A percentile compares a stretch with the other conserved stretches of the same genome.
Conservation (phyloP, 129 eudicot genomes). For the Artemisia argyi region DNA sequence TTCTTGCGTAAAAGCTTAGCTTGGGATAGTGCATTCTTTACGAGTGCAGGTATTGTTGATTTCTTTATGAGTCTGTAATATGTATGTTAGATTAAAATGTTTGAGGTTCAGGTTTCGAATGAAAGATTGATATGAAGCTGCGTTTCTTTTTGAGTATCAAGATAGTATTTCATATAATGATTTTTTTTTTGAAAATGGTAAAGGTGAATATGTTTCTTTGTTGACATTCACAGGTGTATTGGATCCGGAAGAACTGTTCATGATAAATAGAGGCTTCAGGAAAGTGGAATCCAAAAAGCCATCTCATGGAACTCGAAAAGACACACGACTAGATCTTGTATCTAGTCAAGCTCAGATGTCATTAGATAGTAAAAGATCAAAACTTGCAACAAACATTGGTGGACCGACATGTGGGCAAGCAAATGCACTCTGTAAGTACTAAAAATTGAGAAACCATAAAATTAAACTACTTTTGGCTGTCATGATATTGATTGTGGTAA, state of each 20-base stretch:
- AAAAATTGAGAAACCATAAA: not conserved
- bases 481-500: not conserved
- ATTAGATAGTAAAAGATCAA: constrained; percentile 17
- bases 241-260: constrained; percentile 57
- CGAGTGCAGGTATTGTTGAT: constrained; percentile 53
- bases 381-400: constrained; percentile 18
- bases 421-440: constrained; percentile 30
- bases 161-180: not conserved
- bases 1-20: constrained; percentile 72
- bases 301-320: constrained; percentile 33
- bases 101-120: not conserved
- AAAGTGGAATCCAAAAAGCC: constrained; percentile 22
- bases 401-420: constrained; percentile 26
- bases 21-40: constrained; percentile 82
- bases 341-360: constrained; percentile 20
- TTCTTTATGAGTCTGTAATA: not conserved
- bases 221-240: constrained; percentile 53
- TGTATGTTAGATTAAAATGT: not conserved
- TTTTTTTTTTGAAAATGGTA: not conserved
- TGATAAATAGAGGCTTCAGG: constrained; percentile 55
- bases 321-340: constrained; percentile 21
- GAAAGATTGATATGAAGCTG: not conserved
- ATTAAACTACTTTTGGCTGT: not conserved
- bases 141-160: not conserved
- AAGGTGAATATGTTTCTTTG: not conserved